Conservation (phyloP, 1,139 yeast genomes). For the Nakaseomyces uthaithaninus region DNA sequence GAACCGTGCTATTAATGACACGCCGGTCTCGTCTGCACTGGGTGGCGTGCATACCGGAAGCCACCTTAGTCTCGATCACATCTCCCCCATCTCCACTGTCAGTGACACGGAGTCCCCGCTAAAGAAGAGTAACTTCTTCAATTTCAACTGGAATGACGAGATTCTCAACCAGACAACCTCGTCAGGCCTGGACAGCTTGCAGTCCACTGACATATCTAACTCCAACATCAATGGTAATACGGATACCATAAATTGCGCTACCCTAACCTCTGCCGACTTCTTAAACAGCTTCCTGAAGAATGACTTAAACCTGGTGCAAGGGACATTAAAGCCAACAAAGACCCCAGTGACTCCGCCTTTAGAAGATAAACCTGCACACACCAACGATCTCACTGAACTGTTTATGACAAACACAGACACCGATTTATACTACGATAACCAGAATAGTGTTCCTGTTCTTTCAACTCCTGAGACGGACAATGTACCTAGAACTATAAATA, state of each 20-base stretch:
- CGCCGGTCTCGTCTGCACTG: not conserved
- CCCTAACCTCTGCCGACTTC: conserved; percentile 1
- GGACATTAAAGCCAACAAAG: not conserved
- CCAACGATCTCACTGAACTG: not conserved
- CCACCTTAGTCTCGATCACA: not conserved
- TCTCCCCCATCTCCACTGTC: not conserved
- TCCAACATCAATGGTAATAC: not conserved
- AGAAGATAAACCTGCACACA: not conserved
- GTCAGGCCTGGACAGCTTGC: not conserved
- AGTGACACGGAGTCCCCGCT: not conserved
- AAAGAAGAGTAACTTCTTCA: not conserved
- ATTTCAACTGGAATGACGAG: conserved; percentile 4
- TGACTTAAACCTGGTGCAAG: not conserved
- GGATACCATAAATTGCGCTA: not conserved
- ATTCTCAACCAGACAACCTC: not conserved
- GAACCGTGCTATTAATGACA: not conserved
- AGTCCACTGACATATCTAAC: not conserved
- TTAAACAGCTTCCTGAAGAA: not conserved
- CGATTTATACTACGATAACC: not conserved
- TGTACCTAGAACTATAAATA: not conserved
- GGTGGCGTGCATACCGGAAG: not conserved
- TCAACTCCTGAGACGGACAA: not conserved
- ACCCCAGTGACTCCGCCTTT: conserved; percentile 3
- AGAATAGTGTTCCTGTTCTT: not conserved
- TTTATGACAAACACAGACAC: not conserved